Base-by-base conservation (phyloP, 495 filamentous ascomycete species). In the Astrocystis sublimbata region DNA sequence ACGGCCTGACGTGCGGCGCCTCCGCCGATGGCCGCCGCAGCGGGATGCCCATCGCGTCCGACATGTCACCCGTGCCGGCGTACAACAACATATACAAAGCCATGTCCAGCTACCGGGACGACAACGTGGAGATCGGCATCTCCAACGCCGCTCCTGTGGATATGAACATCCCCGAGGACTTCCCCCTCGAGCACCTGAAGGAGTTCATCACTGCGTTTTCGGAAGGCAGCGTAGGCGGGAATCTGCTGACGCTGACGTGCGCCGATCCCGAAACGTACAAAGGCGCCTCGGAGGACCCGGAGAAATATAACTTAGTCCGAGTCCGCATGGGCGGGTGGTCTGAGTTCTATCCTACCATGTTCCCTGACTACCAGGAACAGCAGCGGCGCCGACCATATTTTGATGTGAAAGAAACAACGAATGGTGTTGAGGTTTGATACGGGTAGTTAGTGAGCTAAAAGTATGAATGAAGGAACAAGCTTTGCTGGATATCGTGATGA, bases 31-130 rank as follows among this genome's bases (percentile, higher is more conserved):
- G 66, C n/a, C 58, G 66, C 1, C 53, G 66, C 6, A 60, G n/a
- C 52, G 55, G 54, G 3, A 63, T 68, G 66, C 66, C 66, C 43
- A 65, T 68, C 43, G 66, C 66, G 3, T 68, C 66, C 5, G 66
- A 68, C 51, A 54, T 68, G 41, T 68, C 66, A 19, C 63, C 66
- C 26, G 46, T 60, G 12, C 57, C 67, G 17, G 59, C 15, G 35
- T 36, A 12, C 36, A 38, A 26, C 8, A 13, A 64, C 12, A 64
- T 64, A 15, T 64, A 64, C 55, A 10, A 21, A 21, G 53, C 55
- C 2, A 17, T 59, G 26, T 21, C 47, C 8, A 53, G 35, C 21
- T 64, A 64, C 42, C 3, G n/a, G n/a, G 13, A 28, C 31, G 5
- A 24, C 2, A 10, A 21, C 30, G 45, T 60, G 9, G 61, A 64